Evolutionary conservation across 2,329 filamentous ascomycete species (phyloP).

Genomic region (Whalleya microplaca): DNA sequence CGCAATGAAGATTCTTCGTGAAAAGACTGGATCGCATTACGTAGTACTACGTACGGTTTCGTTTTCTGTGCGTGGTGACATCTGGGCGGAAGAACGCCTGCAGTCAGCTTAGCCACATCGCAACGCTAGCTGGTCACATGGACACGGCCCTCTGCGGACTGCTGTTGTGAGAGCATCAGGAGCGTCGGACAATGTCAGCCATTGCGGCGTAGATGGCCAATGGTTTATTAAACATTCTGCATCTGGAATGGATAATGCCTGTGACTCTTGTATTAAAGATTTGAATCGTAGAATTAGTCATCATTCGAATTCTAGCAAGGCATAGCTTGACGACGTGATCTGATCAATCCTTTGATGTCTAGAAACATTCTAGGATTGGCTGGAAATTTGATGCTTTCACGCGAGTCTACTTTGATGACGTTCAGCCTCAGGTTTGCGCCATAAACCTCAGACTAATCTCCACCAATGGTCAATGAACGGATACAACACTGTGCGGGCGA

Average conservation of each 20-base stretch:
- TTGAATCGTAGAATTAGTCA: no score
- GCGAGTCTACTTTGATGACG: not conserved
- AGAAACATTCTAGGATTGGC: no score
- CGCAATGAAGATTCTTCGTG: not conserved
- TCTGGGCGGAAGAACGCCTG: not conserved
- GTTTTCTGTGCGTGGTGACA: not conserved
- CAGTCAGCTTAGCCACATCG: not conserved
- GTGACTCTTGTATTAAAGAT: no score
- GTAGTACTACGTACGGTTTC: not conserved
- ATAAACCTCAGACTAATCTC: not conserved
- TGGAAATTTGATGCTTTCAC: no score
- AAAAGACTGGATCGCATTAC: not conserved
- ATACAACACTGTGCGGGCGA: not conserved
- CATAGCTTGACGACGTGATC: no score
- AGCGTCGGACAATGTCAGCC: not conserved
- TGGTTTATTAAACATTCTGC: no score
- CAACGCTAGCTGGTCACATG: not conserved
- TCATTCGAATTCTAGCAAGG: no score
- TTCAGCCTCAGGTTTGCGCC: not conserved
- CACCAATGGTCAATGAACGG: not conserved
- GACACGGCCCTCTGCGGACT: not conserved
- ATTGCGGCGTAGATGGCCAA: not conserved
- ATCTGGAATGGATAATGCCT: no score
- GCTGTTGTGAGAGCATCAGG: not conserved
- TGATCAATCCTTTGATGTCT: no score